phyloP scores from a whole-genome alignment of 2,329 filamentous ascomycete genomes.

The Pseudopithomyces maydicus region DNA sequence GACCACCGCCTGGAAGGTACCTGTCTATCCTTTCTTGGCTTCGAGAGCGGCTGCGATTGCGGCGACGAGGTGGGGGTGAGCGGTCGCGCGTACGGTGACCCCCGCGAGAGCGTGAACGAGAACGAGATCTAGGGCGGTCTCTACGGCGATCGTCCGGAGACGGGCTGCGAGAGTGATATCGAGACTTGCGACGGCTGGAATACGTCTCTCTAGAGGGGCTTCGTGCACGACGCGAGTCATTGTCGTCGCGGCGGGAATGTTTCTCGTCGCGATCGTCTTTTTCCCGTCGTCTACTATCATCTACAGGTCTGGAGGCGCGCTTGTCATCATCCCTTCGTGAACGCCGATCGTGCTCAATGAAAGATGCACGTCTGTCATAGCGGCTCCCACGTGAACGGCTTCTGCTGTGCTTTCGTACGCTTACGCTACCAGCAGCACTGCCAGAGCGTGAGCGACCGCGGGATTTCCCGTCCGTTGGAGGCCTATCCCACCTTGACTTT shows the following conservation, averaged over 20 bases:
- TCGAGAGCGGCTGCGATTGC: slow-evolving; percentile 24
- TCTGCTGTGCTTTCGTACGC: slow-evolving; percentile 32
- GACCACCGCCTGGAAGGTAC: slow-evolving; percentile 34
- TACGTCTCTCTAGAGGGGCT: slow-evolving; percentile 38
- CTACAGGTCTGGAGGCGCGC: slow-evolving; percentile 19
- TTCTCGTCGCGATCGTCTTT: slow-evolving; percentile 30
- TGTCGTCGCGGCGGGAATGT: slow-evolving; percentile 32
- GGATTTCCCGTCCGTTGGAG: slow-evolving; percentile 29
- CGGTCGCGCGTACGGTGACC: slow-evolving; percentile 23
- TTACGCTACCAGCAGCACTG: slow-evolving; percentile 31
- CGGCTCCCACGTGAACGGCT: slow-evolving; percentile 41
- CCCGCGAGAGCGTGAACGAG: slow-evolving; percentile 26
- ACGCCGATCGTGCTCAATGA: slow-evolving; percentile 28
- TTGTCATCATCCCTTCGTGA: slow-evolving; percentile 22
- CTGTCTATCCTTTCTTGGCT: slow-evolving; percentile 46
- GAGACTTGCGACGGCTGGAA: slow-evolving; percentile 33
- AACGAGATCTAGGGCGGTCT: slow-evolving; percentile 24
- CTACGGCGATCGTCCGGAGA: slow-evolving; percentile 28
- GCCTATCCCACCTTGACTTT: slow-evolving; percentile 32
- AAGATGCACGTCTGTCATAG: slow-evolving; percentile 31
- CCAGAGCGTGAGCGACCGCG: slow-evolving; percentile 37
- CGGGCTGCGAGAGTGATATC: slow-evolving; percentile 32
- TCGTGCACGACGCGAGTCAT: slow-evolving; percentile 23
- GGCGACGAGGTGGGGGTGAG: slow-evolving; percentile 21
- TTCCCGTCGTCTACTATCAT: slow-evolving; percentile 28